Conservation (phyloP, 2,329 filamentous ascomycete genomes). For the Alternaria metachromatica region DNA sequence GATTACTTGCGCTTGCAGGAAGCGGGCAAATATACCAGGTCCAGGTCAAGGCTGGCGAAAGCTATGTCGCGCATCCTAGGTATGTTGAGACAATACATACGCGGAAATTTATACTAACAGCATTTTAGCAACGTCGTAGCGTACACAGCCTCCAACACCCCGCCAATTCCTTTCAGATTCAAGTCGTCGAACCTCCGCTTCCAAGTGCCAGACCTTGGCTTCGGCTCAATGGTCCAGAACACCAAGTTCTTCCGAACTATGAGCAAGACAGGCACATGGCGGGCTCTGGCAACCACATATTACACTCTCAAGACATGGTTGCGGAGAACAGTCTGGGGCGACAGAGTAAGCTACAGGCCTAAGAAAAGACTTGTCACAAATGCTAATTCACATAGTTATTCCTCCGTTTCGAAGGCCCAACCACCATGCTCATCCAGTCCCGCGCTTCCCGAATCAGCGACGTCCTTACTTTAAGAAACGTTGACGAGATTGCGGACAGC, state of each 20-base stretch:
- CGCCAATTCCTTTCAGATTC: conserved; percentile 85
- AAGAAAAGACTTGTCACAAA: neutral
- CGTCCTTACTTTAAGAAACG: conserved; percentile 75
- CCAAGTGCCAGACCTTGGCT: conserved; percentile 74
- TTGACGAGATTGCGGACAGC: conserved; percentile 88
- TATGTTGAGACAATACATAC: conserved; percentile 39
- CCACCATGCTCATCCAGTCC: conserved; percentile 85
- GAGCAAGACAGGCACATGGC: conserved; percentile 75
- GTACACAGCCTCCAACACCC: conserved; percentile 77
- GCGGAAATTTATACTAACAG: no score
- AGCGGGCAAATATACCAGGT: conserved; percentile 91
- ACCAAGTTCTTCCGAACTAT: conserved; percentile 76
- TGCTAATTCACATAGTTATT: conserved; percentile 65
- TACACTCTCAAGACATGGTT: conserved; percentile 77
- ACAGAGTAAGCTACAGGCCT: conserved; percentile 63
- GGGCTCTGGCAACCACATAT: conserved; percentile 66
- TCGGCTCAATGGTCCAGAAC: conserved; percentile 70
- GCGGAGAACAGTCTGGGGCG: conserved; percentile 88
- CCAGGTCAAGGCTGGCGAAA: conserved; percentile 79
- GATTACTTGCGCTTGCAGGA: conserved; percentile 82
- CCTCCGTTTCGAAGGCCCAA: conserved; percentile 85
- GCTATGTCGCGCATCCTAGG: conserved; percentile 87
- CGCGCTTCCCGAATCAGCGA: conserved; percentile 82
- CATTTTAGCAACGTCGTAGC: conserved; percentile 95
- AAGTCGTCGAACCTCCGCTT: conserved; percentile 76